phyloP scores from a whole-genome alignment of 176 grass and related monocot genomes.

The Lolium perenne region DNA sequence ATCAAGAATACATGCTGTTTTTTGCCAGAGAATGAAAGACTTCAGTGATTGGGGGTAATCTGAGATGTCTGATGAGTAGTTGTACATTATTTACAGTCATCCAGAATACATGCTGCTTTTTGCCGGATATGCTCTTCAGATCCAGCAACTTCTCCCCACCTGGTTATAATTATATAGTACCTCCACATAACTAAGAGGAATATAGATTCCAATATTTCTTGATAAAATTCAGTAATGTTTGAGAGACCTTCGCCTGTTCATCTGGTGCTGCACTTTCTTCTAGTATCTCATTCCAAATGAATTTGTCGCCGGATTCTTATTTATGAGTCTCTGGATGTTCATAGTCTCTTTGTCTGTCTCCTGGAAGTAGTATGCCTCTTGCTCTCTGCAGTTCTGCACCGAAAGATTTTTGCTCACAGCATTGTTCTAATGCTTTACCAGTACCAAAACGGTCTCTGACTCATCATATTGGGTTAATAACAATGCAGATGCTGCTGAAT shows the following conservation, averaged over 20 bases:
- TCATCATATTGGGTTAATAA: not conserved
- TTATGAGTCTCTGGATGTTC: constrained; percentile 11
- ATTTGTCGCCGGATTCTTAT: not conserved
- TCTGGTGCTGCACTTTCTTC: not conserved
- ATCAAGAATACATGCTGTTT: not conserved
- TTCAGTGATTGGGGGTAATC: not conserved
- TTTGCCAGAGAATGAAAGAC: not conserved
- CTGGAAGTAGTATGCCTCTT: not conserved
- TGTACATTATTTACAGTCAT: not conserved
- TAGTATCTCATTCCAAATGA: not conserved
- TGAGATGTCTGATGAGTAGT: not conserved
- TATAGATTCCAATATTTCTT: constrained; percentile 2
- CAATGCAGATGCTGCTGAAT: constrained; percentile 65
- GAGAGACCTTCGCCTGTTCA: constrained; percentile 15
- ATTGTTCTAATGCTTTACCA: not conserved
- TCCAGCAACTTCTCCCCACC: not conserved
- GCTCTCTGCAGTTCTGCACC: constrained; percentile 7
- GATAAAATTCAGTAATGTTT: constrained; percentile 25
- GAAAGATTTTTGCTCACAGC: not conserved
- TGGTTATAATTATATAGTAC: not conserved
- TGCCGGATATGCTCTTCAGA: not conserved
- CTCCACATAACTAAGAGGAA: not conserved
- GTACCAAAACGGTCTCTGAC: not conserved
- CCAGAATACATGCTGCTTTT: not conserved
- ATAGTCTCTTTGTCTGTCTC: not conserved